Base-by-base conservation (phyloP, 2,329 filamentous ascomycete genomes). In the Cordyceps tenuipes region DNA sequence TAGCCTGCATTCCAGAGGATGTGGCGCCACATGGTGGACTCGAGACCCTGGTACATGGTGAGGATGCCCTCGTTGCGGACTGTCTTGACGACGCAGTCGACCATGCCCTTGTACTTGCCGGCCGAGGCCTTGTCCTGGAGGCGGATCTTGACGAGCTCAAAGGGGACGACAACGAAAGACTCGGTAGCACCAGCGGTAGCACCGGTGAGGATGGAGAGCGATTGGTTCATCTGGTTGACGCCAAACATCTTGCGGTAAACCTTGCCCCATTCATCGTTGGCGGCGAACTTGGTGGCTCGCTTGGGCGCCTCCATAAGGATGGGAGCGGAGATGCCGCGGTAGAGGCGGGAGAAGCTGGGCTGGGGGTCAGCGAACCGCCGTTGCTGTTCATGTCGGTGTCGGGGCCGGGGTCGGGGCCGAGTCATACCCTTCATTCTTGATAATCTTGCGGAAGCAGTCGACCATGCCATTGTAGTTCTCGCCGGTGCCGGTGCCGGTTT, bases 131-230 rank as follows among this genome's bases (percentile, higher is more conserved):
- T 91, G 79, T 99, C 94, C 75, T 99, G 94, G 51, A 99, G 83
- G 66, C 94, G 88, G 72, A 99, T 99, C 84, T 99, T 99, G 82
- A 99, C 88, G 62, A 97, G 85, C 80, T 97, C 94, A 74, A 99
- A 99, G 55, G 94, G 94, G 36, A 99, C 94, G 62, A 99, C 94
- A 66, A 97, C 92, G 72, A 99, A 94, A 57, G 93, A 82, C 77
- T 99, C 94, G 61, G 93, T 97, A 41, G 93, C 94, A 73, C 94
- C 94, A 62, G 94, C 94, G 26, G 91, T 90, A 39, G 94, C 94
- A 68, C 94, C 94, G 4, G 94, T 99, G 56, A 99, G 84, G 65
- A 97, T 84, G 26, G 94, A 96, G 62, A 99, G 84, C 1, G 85
- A 84, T 77, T 99, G 94, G 71, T 83, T 97, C 87, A 95, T 94